Base-by-base conservation (phyloP, 805 yeast species). In the Candida nanaspora region DNA sequence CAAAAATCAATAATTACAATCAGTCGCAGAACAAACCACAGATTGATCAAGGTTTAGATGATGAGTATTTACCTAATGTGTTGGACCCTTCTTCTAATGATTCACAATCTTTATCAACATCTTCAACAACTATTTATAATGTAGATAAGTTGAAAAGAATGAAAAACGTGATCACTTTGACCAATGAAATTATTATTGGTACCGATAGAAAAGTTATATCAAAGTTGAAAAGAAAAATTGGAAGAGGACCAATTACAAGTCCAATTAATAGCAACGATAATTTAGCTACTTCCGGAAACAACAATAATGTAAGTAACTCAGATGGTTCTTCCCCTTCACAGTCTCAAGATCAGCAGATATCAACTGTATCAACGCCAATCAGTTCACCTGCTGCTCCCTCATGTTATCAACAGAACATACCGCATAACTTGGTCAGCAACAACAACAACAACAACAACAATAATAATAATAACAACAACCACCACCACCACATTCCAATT, bases 141-240 rank as follows among this genome's bases (percentile, higher is more conserved):
- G 91, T 91, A 4, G 96, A 87, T 61, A 74, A 74, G 51, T 68
- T 82, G 53, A 86, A 86, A 57, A 66, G 87, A 42, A 71, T 78
- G 65, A 80, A 79, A 49, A 85, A 88, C 54, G 87, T 87, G 18
- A 66, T 88, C 6, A 86, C 86, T n/a, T 63, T 86, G 53, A 85
- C 88, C 39, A 75, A 86, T 2, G 95, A 85, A 57, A 74, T 87
- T 2, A 69, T 86, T 19, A 71, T 88, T 22, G 97, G 97, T 3
- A 87, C 95, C 0, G 82, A 76, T 49, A 65, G 91, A 46, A 69
- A 66, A 43, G 30, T 55, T 4, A 50, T 50, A 7, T 51, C 60
- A 7, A 50, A 68, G 46, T 43, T 47, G 28, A 52, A 47, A 31
- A 35, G 26, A n/a, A 25, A 20, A 32, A 30, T 15, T 27, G 31